These are phyloP conservation scores for Metrosideros polymorpha DNA, from an alignment of 441 rosid genomes.

Conservation along the genomic window DNA sequence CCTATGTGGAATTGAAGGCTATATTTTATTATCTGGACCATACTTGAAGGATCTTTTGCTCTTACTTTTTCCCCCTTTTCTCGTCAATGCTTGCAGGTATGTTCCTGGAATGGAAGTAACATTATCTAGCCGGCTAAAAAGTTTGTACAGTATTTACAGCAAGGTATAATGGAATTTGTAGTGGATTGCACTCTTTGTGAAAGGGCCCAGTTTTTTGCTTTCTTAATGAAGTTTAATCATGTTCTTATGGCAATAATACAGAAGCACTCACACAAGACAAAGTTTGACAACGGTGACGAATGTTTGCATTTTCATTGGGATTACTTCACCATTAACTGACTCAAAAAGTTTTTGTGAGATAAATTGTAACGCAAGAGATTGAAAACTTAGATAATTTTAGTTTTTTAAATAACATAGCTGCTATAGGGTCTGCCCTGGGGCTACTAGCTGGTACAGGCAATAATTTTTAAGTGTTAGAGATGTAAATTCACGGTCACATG, in stretches of 20 bases:
- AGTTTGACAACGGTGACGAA: background rate
- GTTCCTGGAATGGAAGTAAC: constrained; percentile 84
- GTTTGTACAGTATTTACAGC: constrained; percentile 59
- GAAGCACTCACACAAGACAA: background rate
- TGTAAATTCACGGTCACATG: background rate
- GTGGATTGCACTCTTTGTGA: background rate
- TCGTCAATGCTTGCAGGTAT: constrained; percentile 31
- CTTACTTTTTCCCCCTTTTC: background rate
- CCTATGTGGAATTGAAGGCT: background rate
- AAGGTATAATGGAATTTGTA: constrained; percentile 32
- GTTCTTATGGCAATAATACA: background rate
- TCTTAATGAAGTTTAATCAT: background rate
- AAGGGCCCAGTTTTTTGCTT: background rate
- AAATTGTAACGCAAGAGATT: background rate
- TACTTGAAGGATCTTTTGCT: background rate
- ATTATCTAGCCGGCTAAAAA: constrained; percentile 59
- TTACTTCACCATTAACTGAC: background rate
- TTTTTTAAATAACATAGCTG: background rate
- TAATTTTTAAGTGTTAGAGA: background rate
- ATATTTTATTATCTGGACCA: background rate
- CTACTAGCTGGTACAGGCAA: background rate
- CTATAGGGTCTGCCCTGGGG: background rate
- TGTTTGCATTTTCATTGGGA: background rate
- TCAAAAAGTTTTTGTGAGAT: background rate
- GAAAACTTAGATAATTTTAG: background rate